Conservation (phyloP, 1,284 basidiomycete genomes). For the Blastosporella zonata region DNA sequence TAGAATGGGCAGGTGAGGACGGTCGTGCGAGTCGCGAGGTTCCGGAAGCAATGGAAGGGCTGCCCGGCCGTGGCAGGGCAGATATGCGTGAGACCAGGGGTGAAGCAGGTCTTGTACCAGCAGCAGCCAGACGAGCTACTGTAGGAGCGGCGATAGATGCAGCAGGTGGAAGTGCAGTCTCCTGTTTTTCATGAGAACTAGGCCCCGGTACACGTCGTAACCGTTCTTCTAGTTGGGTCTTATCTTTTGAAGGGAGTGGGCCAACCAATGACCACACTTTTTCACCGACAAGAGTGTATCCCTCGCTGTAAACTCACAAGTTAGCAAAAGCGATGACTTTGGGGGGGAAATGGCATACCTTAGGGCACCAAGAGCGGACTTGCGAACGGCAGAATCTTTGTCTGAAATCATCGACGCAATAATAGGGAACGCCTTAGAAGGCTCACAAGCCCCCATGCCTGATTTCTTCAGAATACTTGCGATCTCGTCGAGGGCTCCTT, state of each 20-base stretch:
- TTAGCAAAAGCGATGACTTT: conserved; percentile 6
- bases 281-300: conserved; percentile 82
- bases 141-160: conserved; percentile 29
- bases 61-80: conserved; percentile 57
- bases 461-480: conserved; percentile 77
- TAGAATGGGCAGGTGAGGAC: conserved; percentile 52
- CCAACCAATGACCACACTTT: conserved; percentile 83
- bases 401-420: conserved; percentile 85
- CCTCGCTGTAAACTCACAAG: conserved; percentile 53
- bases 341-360: conserved; percentile 42
- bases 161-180: conserved; percentile 24
- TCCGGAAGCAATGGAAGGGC: conserved; percentile 48
- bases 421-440: conserved; percentile 74
- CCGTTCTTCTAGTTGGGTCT: conserved; percentile 88
- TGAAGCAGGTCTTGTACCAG: conserved; percentile 51
- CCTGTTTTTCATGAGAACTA: conserved; percentile 48
- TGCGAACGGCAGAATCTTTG: conserved; percentile 83
- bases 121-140: conserved; percentile 52
- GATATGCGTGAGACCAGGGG: conserved; percentile 45
- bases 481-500: conserved; percentile 83
- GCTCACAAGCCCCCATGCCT: conserved; percentile 80
- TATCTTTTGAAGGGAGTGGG: conserved; percentile 78
- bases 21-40: conserved; percentile 58
- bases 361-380: conserved; percentile 75
- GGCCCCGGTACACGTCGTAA: conserved; percentile 77